Percentiles rank a stretch among this genome's conserved stretches.
Conservation (phyloP, 352 stramenopile genomes). For the Globisporangium nodosum region DNA sequence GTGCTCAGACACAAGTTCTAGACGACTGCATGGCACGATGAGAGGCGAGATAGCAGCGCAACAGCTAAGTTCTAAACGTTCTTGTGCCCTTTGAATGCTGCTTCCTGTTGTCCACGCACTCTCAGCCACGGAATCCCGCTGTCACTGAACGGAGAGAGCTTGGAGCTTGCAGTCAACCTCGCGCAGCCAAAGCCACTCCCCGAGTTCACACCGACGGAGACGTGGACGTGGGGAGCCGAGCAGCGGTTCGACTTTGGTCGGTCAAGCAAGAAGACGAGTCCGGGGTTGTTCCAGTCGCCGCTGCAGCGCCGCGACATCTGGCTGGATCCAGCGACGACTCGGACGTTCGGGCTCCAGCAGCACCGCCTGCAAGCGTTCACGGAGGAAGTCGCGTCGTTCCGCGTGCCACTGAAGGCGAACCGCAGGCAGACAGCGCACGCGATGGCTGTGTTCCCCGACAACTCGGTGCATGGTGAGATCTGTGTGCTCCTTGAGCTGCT, state of each 20-base stretch:
- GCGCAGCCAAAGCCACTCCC: conserved; percentile 35
- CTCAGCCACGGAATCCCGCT: conserved; percentile 62
- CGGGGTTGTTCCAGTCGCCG: conserved; percentile 22
- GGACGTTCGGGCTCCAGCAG: conserved; percentile 46
- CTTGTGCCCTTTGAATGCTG: neutral
- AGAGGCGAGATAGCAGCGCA: neutral
- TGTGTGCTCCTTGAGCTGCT: neutral
- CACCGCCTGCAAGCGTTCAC: conserved; percentile 55
- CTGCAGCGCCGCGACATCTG: conserved; percentile 49
- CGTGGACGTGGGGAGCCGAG: conserved; percentile 20
- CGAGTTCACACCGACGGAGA: conserved; percentile 24
- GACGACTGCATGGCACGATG: neutral
- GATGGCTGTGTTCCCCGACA: conserved; percentile 48
- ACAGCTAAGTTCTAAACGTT: neutral
- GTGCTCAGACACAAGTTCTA: conserved; percentile 10
- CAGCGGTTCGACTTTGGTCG: conserved; percentile 13
- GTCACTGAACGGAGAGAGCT: conserved; percentile 21
- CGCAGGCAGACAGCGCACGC: conserved; percentile 47
- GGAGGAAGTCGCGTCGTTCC: conserved; percentile 61
- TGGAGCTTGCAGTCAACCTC: conserved; percentile 35
- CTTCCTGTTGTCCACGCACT: neutral
- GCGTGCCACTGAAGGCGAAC: conserved; percentile 51
- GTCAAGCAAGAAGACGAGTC: conserved; percentile 12
- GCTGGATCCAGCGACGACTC: conserved; percentile 54
- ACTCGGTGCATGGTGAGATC: conserved; percentile 52